Base-by-base conservation (phyloP, 345 rosid genomes). In the Eutrema heterophyllum region DNA sequence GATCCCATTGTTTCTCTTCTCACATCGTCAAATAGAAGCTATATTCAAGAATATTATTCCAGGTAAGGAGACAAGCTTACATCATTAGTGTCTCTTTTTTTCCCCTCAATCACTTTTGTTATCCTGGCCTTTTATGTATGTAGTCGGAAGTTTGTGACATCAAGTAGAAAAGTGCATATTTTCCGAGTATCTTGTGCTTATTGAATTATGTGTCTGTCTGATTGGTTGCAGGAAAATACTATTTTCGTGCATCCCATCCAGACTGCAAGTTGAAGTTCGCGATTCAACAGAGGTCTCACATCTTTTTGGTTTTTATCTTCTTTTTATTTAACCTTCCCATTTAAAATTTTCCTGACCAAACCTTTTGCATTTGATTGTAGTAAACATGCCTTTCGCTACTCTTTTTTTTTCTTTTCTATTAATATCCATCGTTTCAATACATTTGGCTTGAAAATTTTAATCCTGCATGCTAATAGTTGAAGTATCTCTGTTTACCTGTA, bases 1-100 rank as follows among this genome's bases (percentile, higher is more conserved):
- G 96, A 89, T 73, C 44, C 84, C 3, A 71, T 93, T 67, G 81
- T 96, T 69, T 86, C 91, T 36, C 89, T 84, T 63, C 71, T 64
- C 74, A 91, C 98, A 3, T 84, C 89, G 45, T 71, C 92, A 27
- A 75, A 75, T 33, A 97, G 98, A 70, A 84, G 79, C 76, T 90
- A 90, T 86, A 84, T 93, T 93, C 82, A 83, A 74, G 71, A 88
- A 93, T 77, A 68, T 91, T 26, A 86, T 86, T 78, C 98, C 98
- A 76, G 97, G 98, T 93, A 81, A 54, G 72, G 64, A 66, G 45
- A 35, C 58, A 51, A 63, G 67, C 54, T 40, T 66, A 38, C 58
- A 64, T 61, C 56, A 50, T 44, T 45, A 45, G 21, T 62, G 18
- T 51, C 26, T 40, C 1, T 43, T 51, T 18, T 59, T n/a, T 41